These are phyloP conservation scores for Mycena galopus DNA, from an alignment of 768 basidiomycete genomes.

Conservation along the genomic window DNA sequence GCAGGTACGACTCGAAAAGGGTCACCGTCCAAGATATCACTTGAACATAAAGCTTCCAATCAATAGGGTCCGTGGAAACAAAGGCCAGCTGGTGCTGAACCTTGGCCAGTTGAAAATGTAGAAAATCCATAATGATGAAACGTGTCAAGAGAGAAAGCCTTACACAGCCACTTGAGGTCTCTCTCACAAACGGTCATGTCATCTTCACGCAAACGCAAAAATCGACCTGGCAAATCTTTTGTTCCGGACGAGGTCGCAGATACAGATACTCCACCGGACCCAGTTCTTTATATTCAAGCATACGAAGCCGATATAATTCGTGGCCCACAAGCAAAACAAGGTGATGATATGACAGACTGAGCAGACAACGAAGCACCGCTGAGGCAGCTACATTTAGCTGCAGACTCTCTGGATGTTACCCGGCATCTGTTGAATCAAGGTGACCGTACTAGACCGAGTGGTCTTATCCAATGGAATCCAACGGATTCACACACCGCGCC, in stretches of 20 bases:
- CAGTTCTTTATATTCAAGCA: constrained; percentile 69
- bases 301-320: constrained; percentile 82
- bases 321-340: constrained; percentile 57
- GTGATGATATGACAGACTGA: neutral
- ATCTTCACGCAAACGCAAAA: constrained; percentile 32
- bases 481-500: neutral
- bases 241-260: constrained; percentile 17
- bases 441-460: constrained; percentile 23
- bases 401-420: constrained; percentile 41
- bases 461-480: constrained; percentile 43
- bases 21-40: constrained; percentile 81
- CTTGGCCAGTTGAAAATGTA: constrained; percentile 67
- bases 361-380: neutral
- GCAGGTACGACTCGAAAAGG: constrained; percentile 88
- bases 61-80: constrained; percentile 76
- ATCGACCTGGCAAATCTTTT: constrained; percentile 7
- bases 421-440: constrained; percentile 4
- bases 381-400: constrained; percentile 33
- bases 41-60: constrained; percentile 90
- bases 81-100: constrained; percentile 78
- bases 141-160: constrained; percentile 10
- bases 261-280: constrained; percentile 38
- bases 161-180: constrained; percentile 8
- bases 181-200: neutral
- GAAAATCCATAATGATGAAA: constrained; percentile 64